These are phyloP conservation scores for Alternaria alternata DNA, from an alignment of 2,329 filamentous ascomycete genomes.

Conservation along the genomic window DNA sequence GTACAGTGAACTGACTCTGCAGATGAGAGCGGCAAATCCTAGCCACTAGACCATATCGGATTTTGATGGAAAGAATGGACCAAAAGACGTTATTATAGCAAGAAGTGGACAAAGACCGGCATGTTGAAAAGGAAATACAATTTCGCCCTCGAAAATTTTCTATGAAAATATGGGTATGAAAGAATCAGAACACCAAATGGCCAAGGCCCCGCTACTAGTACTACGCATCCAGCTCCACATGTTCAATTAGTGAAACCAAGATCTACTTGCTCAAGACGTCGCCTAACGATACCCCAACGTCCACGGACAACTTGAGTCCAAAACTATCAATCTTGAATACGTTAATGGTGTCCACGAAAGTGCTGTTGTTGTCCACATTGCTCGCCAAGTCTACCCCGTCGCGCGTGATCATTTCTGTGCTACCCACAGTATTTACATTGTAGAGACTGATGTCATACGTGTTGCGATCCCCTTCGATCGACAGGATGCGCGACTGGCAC, in stretches of 20 bases:
- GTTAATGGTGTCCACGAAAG: conserved; percentile 51
- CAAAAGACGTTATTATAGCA: neutral
- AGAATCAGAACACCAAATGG: neutral
- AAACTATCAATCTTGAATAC: conserved; percentile 36
- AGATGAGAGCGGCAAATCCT: conserved; percentile 6
- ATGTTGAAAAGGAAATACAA: too few relatives aligned
- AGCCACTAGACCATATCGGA: conserved; percentile 8
- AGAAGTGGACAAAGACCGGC: neutral
- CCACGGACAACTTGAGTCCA: conserved; percentile 1
- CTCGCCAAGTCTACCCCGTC: conserved; percentile 55
- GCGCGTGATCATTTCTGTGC: conserved; percentile 56
- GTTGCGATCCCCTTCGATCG: conserved; percentile 52
- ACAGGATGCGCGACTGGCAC: conserved; percentile 61
- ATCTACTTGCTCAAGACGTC: neutral
- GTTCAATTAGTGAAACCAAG: neutral
- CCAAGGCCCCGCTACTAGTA: neutral
- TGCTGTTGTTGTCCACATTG: conserved; percentile 58
- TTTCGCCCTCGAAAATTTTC: neutral
- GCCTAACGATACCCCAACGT: neutral
- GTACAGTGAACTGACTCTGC: conserved; percentile 4
- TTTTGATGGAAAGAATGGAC: neutral
- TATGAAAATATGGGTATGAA: neutral
- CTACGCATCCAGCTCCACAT: neutral
- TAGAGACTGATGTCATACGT: conserved; percentile 53
- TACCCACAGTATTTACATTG: conserved; percentile 58